Evolutionary conservation across 225 moss, liverwort and hornwort genomes (phyloP).

Genomic region (Pseudoscleropodium purum): DNA sequence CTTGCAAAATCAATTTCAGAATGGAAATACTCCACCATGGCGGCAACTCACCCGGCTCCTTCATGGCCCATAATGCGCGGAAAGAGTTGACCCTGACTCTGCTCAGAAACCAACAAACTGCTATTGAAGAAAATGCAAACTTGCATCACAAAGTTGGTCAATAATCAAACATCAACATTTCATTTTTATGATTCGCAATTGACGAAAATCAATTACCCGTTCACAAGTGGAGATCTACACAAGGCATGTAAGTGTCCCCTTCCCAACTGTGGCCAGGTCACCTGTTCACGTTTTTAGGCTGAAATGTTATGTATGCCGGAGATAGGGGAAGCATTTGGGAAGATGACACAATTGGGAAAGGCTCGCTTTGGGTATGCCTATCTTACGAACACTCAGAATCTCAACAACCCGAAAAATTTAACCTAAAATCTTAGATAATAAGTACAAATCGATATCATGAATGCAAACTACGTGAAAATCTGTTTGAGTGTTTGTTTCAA

Average conservation of each 20-base stretch:
- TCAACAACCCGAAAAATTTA: too few species aligned
- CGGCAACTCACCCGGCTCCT: slow-evolving; percentile 27
- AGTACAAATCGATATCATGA: not conserved
- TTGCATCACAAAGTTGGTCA: not conserved
- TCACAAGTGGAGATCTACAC: not conserved
- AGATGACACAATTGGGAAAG: not conserved
- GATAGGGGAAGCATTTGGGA: not conserved
- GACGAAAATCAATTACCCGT: not conserved
- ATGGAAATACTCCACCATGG: not conserved
- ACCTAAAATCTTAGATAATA: not conserved
- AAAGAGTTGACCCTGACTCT: slow-evolving; percentile 11
- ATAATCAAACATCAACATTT: not conserved
- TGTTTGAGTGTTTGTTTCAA: not conserved
- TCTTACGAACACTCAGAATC: not conserved
- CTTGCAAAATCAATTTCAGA: not conserved
- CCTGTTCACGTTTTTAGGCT: not conserved
- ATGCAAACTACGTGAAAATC: not conserved
- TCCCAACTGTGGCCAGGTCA: not conserved
- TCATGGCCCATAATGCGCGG: slow-evolving; percentile 47
- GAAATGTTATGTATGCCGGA: not conserved
- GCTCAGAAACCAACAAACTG: not conserved
- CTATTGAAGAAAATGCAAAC: not conserved
- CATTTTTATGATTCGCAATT: not conserved
- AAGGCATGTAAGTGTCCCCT: not conserved
- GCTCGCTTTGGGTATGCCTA: not conserved